A percentile compares a stretch with the other conserved stretches of the same genome.
These are phyloP conservation scores for Antitrichia curtipendula DNA, from an alignment of 225 moss, liverwort and hornwort species.

Conservation along the genomic window DNA sequence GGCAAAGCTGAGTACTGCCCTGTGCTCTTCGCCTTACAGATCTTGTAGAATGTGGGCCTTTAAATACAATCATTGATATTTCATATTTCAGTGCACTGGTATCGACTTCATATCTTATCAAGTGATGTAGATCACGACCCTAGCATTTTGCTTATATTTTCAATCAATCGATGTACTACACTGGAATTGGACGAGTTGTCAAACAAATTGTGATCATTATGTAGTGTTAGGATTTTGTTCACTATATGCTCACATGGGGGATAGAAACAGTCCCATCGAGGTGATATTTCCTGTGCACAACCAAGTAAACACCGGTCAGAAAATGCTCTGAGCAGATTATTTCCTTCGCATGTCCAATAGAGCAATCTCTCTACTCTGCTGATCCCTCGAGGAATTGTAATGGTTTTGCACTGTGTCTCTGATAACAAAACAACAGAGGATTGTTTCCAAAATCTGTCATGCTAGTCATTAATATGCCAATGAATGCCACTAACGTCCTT, in stretches of 20 bases:
- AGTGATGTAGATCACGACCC: background rate
- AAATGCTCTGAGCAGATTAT: background rate
- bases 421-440: background rate
- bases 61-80: background rate
- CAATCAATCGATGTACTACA: background rate
- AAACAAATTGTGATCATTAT: background rate
- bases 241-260: conserved; percentile 54
- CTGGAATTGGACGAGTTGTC: background rate
- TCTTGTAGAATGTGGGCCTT: conserved; percentile 78
- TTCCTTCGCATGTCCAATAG: background rate
- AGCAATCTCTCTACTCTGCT: background rate
- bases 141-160: background rate
- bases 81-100: background rate
- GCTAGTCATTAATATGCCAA: background rate
- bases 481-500: background rate
- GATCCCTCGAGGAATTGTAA: background rate
- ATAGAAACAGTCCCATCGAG: conserved; percentile 65
- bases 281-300: conserved; percentile 63
- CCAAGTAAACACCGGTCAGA: background rate
- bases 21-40: conserved; percentile 50
- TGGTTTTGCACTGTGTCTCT: background rate
- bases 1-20: conserved; percentile 62
- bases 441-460: background rate
- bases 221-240: background rate
- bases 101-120: background rate